Evolutionary conservation across 2,329 filamentous ascomycete species (phyloP).

Genomic region (Monilinia fructicola): DNA sequence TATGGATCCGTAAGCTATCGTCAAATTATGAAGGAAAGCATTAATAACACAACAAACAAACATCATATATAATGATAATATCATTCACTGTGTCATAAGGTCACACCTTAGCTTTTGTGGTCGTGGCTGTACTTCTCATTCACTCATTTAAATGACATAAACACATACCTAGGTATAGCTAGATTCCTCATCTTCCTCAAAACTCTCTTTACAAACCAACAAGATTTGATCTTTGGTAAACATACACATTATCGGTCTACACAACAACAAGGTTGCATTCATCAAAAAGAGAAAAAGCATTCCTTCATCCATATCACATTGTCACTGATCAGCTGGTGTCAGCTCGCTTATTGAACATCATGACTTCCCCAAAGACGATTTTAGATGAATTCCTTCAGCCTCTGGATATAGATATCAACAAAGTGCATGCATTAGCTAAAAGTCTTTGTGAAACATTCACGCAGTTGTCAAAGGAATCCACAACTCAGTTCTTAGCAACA

Average conservation of each 20-base stretch:
- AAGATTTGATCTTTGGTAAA: background rate
- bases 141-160: conserved; percentile 6
- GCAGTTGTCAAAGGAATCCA: conserved; percentile 52
- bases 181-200: background rate
- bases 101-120: background rate
- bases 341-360: conserved; percentile 22
- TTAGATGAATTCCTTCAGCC: conserved; percentile 51
- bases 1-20: background rate
- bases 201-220: background rate
- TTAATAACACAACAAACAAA: background rate
- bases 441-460: conserved; percentile 51
- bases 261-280: background rate
- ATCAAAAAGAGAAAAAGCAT: conserved; percentile 2
- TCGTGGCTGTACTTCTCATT: background rate
- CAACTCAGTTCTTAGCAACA: conserved; percentile 58
- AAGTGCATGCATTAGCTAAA: conserved; percentile 49
- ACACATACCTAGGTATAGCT: background rate
- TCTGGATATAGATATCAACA: conserved; percentile 49
- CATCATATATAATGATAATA: background rate
- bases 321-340: background rate
- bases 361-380: conserved; percentile 26
- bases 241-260: background rate
- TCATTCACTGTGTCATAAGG: background rate
- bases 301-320: background rate
- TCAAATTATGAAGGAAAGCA: background rate